These are phyloP conservation scores for Phalaenopsis equestris DNA, from an alignment of 106 monocot species.

Conservation along the genomic window DNA sequence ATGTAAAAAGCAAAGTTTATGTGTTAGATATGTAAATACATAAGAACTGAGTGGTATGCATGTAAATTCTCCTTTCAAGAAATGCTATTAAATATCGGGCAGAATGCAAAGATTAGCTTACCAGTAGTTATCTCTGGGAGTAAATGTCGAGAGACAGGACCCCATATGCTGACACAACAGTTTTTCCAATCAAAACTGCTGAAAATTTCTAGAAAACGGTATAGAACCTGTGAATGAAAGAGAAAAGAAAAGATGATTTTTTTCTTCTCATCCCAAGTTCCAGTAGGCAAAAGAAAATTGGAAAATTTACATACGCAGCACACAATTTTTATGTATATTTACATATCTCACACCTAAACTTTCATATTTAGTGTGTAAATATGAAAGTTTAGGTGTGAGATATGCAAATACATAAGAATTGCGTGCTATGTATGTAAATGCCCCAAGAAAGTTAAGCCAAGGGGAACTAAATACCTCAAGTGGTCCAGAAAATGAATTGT, in stretches of 20 bases:
- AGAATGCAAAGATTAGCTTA: slow-evolving; percentile 1
- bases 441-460: neutral
- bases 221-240: slow-evolving; percentile 53
- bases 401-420: too few relatives aligned
- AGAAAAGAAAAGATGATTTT: neutral
- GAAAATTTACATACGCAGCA: too few relatives aligned
- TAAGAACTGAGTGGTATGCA: too few relatives aligned
- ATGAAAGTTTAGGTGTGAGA: too few relatives aligned
- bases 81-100: neutral
- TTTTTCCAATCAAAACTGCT: slow-evolving; percentile 93
- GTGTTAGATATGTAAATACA: too few relatives aligned
- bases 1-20: too few relatives aligned
- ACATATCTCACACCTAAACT: too few relatives aligned
- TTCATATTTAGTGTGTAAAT: too few relatives aligned
- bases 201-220: slow-evolving; percentile 80
- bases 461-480: slow-evolving; percentile 52
- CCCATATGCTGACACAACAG: slow-evolving; percentile 71
- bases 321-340: too few relatives aligned
- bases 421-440: too few relatives aligned
- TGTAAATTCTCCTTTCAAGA: too few relatives aligned
- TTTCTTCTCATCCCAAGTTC: neutral
- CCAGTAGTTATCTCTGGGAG: slow-evolving; percentile 43
- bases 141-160: slow-evolving; percentile 33
- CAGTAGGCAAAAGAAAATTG: neutral
- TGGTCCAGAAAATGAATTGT: slow-evolving; percentile 75